Evolutionary conservation across 2,329 filamentous ascomycete species (phyloP).

Genomic region (Colletotrichum tofieldiae): DNA sequence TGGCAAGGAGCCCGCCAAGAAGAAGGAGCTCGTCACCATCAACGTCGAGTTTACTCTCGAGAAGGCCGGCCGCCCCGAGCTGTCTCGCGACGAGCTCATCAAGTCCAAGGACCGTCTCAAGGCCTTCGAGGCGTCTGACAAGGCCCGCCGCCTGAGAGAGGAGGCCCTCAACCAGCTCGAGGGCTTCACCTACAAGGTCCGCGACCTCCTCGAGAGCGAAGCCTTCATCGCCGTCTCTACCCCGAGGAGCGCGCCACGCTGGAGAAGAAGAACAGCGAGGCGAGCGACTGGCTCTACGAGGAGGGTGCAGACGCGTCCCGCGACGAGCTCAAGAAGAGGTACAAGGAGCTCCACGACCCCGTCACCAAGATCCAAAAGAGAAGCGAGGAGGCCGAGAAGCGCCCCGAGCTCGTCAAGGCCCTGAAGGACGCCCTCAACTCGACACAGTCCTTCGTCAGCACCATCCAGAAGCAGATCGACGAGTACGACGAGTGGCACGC

Average conservation of each 20-base stretch:
- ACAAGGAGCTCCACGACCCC: constrained; percentile 83
- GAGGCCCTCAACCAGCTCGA: constrained; percentile 95
- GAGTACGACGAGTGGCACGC: constrained; percentile 77
- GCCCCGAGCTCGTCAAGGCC: constrained; percentile 78
- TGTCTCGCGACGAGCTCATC: constrained; percentile 65
- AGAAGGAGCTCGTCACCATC: constrained; percentile 72
- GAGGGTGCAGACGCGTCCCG: constrained; percentile 84
- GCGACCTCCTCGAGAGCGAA: constrained; percentile 85
- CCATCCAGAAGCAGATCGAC: constrained; percentile 79
- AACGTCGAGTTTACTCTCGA: constrained; percentile 66
- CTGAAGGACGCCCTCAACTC: constrained; percentile 81
- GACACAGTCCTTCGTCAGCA: constrained; percentile 78
- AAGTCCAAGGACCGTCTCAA: constrained; percentile 79
- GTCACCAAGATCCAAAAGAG: constrained; percentile 84
- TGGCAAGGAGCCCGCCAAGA: constrained; percentile 68
- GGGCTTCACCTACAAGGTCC: constrained; percentile 89
- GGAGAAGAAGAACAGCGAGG: constrained; percentile 76
- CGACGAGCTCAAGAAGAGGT: constrained; percentile 81
- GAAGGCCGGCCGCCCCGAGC: constrained; percentile 65
- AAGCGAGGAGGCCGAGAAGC: constrained; percentile 78
- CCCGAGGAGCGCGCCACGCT: constrained; percentile 76
- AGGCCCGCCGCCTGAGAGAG: constrained; percentile 81
- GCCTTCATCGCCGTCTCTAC: constrained; percentile 82
- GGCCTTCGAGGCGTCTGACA: constrained; percentile 90
- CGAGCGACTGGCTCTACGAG: constrained; percentile 92